Evolutionary conservation across 495 filamentous ascomycete genomes (phyloP).

Genomic region (Penicillium angulare): DNA sequence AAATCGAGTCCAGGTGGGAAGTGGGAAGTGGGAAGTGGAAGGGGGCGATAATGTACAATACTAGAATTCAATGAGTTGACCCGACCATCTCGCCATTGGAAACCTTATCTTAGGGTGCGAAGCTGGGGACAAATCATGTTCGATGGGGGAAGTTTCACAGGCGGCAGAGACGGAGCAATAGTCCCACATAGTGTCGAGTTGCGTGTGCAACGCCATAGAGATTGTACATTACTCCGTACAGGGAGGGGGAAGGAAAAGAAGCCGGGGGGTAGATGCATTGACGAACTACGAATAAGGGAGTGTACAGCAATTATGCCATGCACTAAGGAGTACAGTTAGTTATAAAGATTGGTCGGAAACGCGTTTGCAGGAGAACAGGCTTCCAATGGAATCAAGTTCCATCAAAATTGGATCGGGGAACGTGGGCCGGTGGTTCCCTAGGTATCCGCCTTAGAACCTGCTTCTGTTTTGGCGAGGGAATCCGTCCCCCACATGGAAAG

Average conservation of each 20-base stretch:
- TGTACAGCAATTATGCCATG: too few species aligned
- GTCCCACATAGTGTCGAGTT: not conserved
- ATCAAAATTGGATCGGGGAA: slow-evolving; percentile 15
- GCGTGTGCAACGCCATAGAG: slow-evolving; percentile 7
- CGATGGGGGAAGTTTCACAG: slow-evolving; percentile 13
- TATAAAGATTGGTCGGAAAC: not conserved
- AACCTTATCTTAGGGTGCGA: slow-evolving; percentile 25
- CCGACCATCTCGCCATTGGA: slow-evolving; percentile 17
- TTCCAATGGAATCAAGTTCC: slow-evolving; percentile 15
- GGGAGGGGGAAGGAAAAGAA: not conserved
- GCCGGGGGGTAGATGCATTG: not conserved
- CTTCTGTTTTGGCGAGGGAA: slow-evolving; percentile 27
- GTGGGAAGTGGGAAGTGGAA: too few species aligned
- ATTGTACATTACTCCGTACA: not conserved
- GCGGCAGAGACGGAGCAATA: slow-evolving; percentile 7
- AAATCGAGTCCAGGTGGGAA: too few species aligned
- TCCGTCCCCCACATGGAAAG: slow-evolving; percentile 23
- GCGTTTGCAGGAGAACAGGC: not conserved
- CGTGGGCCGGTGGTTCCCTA: slow-evolving; percentile 10
- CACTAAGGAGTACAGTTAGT: not conserved
- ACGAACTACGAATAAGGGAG: too few species aligned
- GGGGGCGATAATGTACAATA: not conserved
- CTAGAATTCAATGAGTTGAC: not conserved
- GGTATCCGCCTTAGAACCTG: slow-evolving; percentile 27
- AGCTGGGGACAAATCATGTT: slow-evolving; percentile 21